Conservation (phyloP, 1,284 basidiomycete genomes). For the Marasmius tenuissimus region DNA sequence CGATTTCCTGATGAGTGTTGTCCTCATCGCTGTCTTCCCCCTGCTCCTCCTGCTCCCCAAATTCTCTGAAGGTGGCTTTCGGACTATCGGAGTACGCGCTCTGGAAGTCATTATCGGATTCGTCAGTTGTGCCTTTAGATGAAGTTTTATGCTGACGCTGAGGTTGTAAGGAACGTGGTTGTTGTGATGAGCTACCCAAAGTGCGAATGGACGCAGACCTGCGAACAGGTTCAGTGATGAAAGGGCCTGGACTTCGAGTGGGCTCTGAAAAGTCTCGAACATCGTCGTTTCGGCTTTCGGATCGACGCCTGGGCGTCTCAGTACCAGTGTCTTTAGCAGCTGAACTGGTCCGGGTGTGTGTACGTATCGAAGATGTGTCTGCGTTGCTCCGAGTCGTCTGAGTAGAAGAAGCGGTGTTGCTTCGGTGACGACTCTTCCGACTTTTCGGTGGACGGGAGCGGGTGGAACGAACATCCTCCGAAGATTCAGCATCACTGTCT, state of each 20-base stretch:
- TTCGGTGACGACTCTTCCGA: slow-evolving; percentile 35
- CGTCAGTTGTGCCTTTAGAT: slow-evolving; percentile 57
- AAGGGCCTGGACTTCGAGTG: slow-evolving; percentile 34
- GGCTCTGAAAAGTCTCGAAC: slow-evolving; percentile 24
- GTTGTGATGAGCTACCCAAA: no score
- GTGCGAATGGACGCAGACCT: no score
- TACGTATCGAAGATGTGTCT: slow-evolving; percentile 14
- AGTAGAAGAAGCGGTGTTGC: slow-evolving; percentile 50
- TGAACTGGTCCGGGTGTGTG: slow-evolving; percentile 1
- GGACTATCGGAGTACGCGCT: slow-evolving; percentile 79
- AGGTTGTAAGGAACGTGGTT: slow-evolving; percentile 34
- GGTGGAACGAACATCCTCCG: slow-evolving; percentile 30
- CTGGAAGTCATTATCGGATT: slow-evolving; percentile 82
- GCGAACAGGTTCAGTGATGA: slow-evolving; percentile 22
- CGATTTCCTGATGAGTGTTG: slow-evolving; percentile 11
- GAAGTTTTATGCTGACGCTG: slow-evolving; percentile 40
- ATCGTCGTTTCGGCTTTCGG: slow-evolving; percentile 27
- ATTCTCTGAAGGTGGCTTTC: slow-evolving; percentile 56
- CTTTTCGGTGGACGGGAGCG: slow-evolving; percentile 35
- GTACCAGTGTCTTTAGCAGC: slow-evolving; percentile 16
- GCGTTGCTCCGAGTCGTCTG: slow-evolving; percentile 20
- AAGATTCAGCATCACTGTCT: slow-evolving; percentile 51
- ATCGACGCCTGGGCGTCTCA: slow-evolving; percentile 35
- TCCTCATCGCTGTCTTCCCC: slow-evolving; percentile 20
- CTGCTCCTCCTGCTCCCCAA: slow-evolving; percentile 27